A percentile compares a stretch with the other conserved stretches of the same genome.
Evolutionary conservation across 2,329 filamentous ascomycete genomes (phyloP).

Genomic region (Aspergillus ustus): DNA sequence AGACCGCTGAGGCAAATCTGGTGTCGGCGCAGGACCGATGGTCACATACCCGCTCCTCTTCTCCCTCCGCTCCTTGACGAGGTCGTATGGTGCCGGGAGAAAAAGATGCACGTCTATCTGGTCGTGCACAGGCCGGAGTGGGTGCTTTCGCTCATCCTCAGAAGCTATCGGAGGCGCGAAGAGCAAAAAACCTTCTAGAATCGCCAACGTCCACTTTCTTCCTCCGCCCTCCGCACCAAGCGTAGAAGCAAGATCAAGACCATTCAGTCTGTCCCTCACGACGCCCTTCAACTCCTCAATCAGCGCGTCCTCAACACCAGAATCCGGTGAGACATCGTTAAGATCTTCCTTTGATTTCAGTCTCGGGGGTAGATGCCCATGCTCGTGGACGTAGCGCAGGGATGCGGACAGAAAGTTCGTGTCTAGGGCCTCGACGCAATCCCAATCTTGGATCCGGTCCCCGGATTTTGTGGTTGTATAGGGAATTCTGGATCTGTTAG

Average conservation of each 20-base stretch:
- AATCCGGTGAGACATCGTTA: constrained; percentile 55
- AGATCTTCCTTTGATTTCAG: constrained; percentile 63
- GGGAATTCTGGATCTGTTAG: constrained; percentile 45
- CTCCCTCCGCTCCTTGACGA: constrained; percentile 47
- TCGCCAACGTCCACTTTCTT: constrained; percentile 57
- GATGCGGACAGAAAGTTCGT: constrained; percentile 69
- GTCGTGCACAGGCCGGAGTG: constrained; percentile 35
- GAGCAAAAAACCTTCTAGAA: constrained; percentile 89
- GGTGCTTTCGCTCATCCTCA: constrained; percentile 28
- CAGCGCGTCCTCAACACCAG: constrained; percentile 36
- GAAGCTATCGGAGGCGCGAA: constrained; percentile 58
- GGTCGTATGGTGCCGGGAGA: constrained; percentile 67
- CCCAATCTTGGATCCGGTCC: constrained; percentile 79
- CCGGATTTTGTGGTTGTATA: constrained; percentile 54
- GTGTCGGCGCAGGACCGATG: constrained; percentile 43
- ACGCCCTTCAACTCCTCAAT: constrained; percentile 30
- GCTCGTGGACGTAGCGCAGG: constrained; percentile 69
- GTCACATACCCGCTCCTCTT: constrained; percentile 53
- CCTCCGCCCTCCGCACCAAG: not conserved
- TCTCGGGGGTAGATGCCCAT: constrained; percentile 61
- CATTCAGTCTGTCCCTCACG: not conserved
- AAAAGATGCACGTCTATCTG: constrained; percentile 77
- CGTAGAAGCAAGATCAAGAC: not conserved
- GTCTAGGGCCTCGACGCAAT: constrained; percentile 80
- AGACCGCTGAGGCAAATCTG: constrained; percentile 9